Evolutionary conservation across 2,329 filamentous ascomycete species (phyloP), one percentile per base, ranked within the genome.

Genomic region (Ophiostoma piceae): DNA sequence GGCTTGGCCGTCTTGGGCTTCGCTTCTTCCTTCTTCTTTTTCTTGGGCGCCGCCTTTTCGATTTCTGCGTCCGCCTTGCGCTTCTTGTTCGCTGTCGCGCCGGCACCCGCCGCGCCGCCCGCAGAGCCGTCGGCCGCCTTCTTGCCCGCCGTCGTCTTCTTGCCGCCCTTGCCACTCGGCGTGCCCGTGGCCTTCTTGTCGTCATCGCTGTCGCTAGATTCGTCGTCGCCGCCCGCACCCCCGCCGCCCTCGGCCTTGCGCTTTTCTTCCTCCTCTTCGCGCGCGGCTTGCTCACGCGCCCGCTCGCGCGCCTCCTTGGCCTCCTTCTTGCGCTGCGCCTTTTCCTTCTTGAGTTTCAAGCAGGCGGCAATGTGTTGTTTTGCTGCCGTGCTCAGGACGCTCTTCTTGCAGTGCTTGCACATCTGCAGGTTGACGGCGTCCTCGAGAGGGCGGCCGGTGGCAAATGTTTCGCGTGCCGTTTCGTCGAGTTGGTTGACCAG

Each of bases 401-500:
- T 91, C 75, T 96, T 94, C 80, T 95, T 97, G 82, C 94, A 99
- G 78, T 96, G 92, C 78, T 95, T 97, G 84, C 94, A 99, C 74
- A 90, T 85, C 67, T 95, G 88, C 11, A 92, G 85, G 73, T 96
- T 92, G 12, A 91, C 86, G 70, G 84, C 84, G 76, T 97, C 94
- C 75, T 93, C 89, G 74, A 96, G 85, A 0, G 93, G 92, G 71
- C 90, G 88, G 72, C 92, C 92, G 66, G 90, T 94, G 3, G 88
- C 84, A 78, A 97, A 97, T 4, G 91, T 91, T 71, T 92, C 88
- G 74, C 91, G 87, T 16, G 91, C 88, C 72, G 84, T 87, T 71
- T 93, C 89, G 75, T 96, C 92, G 68, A 97, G 85, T 68, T 87
- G 85, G 75, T 88, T 89, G 22, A 88, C 84, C 1, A 88, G 47